These are phyloP conservation scores for Lasiosphaeris hirsuta DNA, from an alignment of 495 filamentous ascomycete species.

Conservation along the genomic window DNA sequence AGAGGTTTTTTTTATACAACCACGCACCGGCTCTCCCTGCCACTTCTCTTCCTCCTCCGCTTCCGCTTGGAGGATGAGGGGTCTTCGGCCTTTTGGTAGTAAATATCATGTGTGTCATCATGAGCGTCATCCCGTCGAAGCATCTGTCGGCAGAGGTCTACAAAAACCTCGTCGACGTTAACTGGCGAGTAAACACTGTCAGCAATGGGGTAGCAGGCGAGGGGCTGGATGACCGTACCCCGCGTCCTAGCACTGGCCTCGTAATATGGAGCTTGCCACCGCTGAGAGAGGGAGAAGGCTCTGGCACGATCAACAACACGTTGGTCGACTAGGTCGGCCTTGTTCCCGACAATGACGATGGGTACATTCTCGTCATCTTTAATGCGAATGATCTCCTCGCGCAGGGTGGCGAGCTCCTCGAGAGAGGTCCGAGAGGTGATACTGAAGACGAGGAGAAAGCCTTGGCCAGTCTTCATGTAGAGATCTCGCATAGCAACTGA, in stretches of 20 bases:
- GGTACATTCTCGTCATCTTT: constrained; percentile 92
- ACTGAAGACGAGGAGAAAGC: constrained; percentile 95
- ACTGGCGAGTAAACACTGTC: constrained; percentile 33
- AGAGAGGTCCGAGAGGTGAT: constrained; percentile 87
- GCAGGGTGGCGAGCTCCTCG: constrained; percentile 79
- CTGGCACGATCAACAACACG: constrained; percentile 76
- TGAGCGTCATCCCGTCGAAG: constrained; percentile 64
- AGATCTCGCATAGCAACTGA: constrained; percentile 69
- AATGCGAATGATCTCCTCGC: constrained; percentile 94
- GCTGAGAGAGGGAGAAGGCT: constrained; percentile 82
- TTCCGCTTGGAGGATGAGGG: constrained; percentile 16
- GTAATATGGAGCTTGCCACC: constrained; percentile 93
- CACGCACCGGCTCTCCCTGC: constrained; percentile 21
- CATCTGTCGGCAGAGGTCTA: constrained; percentile 90
- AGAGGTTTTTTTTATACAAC: constrained; percentile 21
- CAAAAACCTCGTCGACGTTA: constrained; percentile 94
- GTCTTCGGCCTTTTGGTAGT: constrained; percentile 29
- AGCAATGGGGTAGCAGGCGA: background rate
- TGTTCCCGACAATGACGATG: constrained; percentile 96
- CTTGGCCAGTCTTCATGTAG: constrained; percentile 96
- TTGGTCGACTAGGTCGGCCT: constrained; percentile 91
- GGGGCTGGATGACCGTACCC: constrained; percentile 36
- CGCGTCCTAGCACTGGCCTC: constrained; percentile 81
- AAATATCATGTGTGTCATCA: constrained; percentile 42
- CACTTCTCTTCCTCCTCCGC: constrained; percentile 23